Base-by-base conservation (phyloP, 805 yeast genomes). In the Komagataella phaffii region DNA sequence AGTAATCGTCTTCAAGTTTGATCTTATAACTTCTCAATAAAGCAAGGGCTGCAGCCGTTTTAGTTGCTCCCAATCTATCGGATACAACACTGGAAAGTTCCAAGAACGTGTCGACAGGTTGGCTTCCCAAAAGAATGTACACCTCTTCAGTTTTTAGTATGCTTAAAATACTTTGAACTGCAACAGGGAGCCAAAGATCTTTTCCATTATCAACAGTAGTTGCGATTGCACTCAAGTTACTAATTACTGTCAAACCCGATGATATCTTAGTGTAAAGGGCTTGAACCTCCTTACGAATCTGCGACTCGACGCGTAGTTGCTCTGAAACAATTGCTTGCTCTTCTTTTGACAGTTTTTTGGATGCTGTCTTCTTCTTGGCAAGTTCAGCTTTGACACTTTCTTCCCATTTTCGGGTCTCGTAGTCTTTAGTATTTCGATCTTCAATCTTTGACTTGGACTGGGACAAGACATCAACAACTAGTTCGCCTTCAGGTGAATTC, bases 391-490 rank as follows among this genome's bases (percentile, higher is more conserved):
- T 79, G 36, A 93, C 76, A 50, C 77, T 77, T 57, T 83, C 89
- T 62, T 93, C 99, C 98, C 98, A 91, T 63, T 87, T 81, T 53
- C 77, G 69, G 2, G 90, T 85, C 59, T 85, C 95, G 59, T 88
- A 88, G 59, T 89, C 96, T 61, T 83, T 89, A 1, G 87, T 70
- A 62, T 87, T 87, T 62, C 85, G 87, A 61, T 79, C 79, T 12
- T 80, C 79, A 40, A 66, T 66, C 60, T 71, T 75, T 52, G 67
- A 68, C 24, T 61, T 61, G 10, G 62, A 58, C 40, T 64, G 61
- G 44, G 74, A 76, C 49, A 86, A 64, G 4, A 86, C 79, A 59
- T 87, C 81, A 17, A 81, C 66, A 2, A 85, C 93, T 51, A 84
- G 63, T 48, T 76, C 81, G 2, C 89, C 95, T 47, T 82, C 95